phyloP scores from a whole-genome alignment of 139 green algal genomes.

The Chlorella vulgaris region DNA sequence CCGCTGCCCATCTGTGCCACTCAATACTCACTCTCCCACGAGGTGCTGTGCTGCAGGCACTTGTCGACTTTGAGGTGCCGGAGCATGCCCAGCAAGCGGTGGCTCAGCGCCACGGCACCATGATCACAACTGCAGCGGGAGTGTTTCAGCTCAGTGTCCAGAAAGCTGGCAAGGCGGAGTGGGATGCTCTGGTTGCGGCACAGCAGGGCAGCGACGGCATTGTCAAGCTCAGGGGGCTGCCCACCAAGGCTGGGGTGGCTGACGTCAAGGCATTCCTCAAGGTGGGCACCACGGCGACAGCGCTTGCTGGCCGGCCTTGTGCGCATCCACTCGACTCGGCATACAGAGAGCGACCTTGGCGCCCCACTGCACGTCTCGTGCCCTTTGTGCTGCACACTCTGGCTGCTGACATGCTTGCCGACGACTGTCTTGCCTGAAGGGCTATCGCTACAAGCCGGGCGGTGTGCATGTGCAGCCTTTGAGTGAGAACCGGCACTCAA shows the following conservation, averaged over 20 bases:
- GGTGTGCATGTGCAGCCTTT: slow-evolving; percentile 83
- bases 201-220: slow-evolving; percentile 57
- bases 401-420: no score
- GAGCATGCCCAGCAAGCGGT: slow-evolving; percentile 67
- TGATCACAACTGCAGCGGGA: slow-evolving; percentile 38
- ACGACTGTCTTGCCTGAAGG: no score
- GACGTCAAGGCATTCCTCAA: slow-evolving; percentile 72
- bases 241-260: slow-evolving; percentile 63
- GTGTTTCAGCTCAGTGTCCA: slow-evolving; percentile 36
- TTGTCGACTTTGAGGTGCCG: slow-evolving; percentile 74
- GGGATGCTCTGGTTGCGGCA: slow-evolving; percentile 11
- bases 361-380: no score
- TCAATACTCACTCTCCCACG: no score
- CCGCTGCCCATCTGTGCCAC: no score
- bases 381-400: no score
- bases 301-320: neutral
- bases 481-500: slow-evolving; percentile 74
- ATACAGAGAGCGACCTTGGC: no score
- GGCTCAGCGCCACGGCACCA: slow-evolving; percentile 34
- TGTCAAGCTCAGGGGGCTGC: slow-evolving; percentile 74
- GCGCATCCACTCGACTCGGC: no score
- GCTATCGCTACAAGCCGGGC: slow-evolving; percentile 62
- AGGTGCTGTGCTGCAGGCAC: no score
- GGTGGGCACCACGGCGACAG: neutral
- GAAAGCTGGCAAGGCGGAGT: slow-evolving; percentile 20